Evolutionary conservation across 2,329 filamentous ascomycete genomes (phyloP), one percentile per base, ranked within the genome.

Genomic region (Pseudodiploospora longispora): DNA sequence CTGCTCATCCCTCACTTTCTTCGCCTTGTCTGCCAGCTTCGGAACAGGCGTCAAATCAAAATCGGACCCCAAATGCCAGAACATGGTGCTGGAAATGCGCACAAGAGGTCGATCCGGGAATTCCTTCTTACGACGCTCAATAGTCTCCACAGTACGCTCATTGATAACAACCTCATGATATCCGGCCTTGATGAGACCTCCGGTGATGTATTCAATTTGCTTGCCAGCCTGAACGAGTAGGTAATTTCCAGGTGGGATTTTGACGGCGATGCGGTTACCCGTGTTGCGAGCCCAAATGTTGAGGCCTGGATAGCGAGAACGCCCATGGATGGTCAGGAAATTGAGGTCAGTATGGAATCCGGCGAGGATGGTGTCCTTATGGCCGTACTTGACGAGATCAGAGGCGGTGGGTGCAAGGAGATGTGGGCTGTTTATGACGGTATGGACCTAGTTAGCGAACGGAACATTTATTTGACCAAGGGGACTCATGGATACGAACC

Each of bases 201-300:
- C 76, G 0, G 76, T 80, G 41, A 78, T 60, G 62, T 81, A 72
- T 66, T 81, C 77, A 44, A 81, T 67, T 63, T 81, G 77, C 65
- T 80, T 80, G 46, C 77, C 77, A 2, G 77, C 77, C 55, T 81
- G 77, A 6, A 81, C 77, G 10, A 81, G 68, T 10, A 81, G 66
- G 59, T 79, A 68, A 57, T 75, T 76, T 4, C 76, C 75, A 3
- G 64, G 63, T 0, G 77, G 77, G 50, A 81, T 80, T 61, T 71
- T 70, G 50, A 81, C 77, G 37, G 76, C 60, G 51, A 81, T 78
- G 50, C 72, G 71, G 49, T 66, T 68, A 37, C 77, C 77, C 2
- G 76, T 80, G 68, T 81, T 81, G 52, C 77, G 75, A 27, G 76
- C 77, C 77, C 77, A 81, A 55, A 81, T 74, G 64, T 81, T 71